Evolutionary conservation across 2,329 filamentous ascomycete species (phyloP), one percentile per base, ranked within the genome.

Genomic region (Apiospora marii): DNA sequence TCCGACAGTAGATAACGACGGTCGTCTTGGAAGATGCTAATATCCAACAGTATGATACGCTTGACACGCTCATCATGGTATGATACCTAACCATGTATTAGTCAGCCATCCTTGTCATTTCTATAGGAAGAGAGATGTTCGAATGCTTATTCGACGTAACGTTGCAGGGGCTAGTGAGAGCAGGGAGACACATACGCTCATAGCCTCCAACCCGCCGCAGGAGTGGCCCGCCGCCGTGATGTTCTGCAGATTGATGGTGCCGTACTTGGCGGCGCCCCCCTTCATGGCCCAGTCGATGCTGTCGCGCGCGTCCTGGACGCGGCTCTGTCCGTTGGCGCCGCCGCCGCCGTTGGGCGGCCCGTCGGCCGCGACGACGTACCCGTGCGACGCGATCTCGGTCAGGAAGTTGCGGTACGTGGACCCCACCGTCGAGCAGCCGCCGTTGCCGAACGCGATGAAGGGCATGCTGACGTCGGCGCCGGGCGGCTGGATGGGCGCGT

Each of bases 11-110:
- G 68, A 30, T 77, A 77, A 13, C 75, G 51, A 71, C 73, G 73
- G 51, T 77, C 72, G 58, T 77, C 76, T 69, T 77, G 75, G 70
- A 77, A 77, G 70, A 77, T 76, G 70, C 71, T 74, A 69, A 77
- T 76, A 58, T 75, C 73, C 61, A 77, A 74, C 72, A 76, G 19
- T 48, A 76, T 69, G 69, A 76, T 72, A 19, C 75, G 72, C 73
- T 75, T 75, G 19, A 77, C 75, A 10, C 74, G 58, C 13, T 71
- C 68, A 48, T 77, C 75, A n/a, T 73, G 74, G 68, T 76, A 76
- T 14, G 75, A 73, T 1, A 69, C 67, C 67, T 69, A 49, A 27
- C 3, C n/a, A 48, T 5, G 1, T n/a, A 3, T 34, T 2, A 8
- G 16, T 41, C 3, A 37, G 34, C n/a, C 8, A n/a, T 13, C 22